These are phyloP conservation scores for Caryopteris hybrid DNA, from an alignment of 305 asterid genomes.

Conservation along the genomic window DNA sequence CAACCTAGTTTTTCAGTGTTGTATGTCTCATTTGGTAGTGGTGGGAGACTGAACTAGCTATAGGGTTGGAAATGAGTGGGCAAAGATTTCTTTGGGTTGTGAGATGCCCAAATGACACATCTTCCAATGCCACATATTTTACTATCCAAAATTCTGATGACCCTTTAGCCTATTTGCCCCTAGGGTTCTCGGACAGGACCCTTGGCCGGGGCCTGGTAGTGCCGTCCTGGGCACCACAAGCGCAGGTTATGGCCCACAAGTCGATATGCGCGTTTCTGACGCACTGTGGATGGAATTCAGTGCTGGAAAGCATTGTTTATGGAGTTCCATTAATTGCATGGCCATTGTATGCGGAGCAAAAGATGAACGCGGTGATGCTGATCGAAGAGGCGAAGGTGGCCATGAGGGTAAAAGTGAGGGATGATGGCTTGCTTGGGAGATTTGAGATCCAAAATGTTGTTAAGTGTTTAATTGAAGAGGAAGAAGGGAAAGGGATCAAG, in stretches of 20 bases:
- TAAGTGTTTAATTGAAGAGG: constrained; percentile 68
- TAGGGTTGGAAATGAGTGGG: constrained; percentile 69
- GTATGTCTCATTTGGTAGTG: constrained; percentile 81
- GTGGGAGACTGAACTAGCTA: constrained; percentile 65
- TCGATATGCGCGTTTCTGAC: constrained; percentile 58
- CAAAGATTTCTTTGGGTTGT: constrained; percentile 82
- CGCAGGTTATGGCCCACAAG: constrained; percentile 45
- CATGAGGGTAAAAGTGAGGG: constrained; percentile 30
- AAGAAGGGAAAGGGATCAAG: constrained; percentile 59
- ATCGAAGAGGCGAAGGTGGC: constrained; percentile 49
- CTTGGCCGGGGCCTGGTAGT: constrained; percentile 50
- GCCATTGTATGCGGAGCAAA: constrained; percentile 85
- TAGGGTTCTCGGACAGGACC: constrained; percentile 58
- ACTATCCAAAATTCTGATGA: constrained; percentile 28
- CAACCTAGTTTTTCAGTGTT: constrained; percentile 76
- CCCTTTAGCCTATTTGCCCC: constrained; percentile 56
- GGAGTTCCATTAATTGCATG: constrained; percentile 78
- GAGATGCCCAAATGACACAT: constrained; percentile 46
- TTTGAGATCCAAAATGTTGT: constrained; percentile 44
- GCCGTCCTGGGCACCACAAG: constrained; percentile 82
- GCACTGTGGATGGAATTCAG: constrained; percentile 87
- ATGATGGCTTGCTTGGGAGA: constrained; percentile 39
- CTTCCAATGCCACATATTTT: constrained; percentile 44
- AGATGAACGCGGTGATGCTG: constrained; percentile 56
- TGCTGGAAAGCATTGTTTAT: constrained; percentile 48